phyloP scores from a whole-genome alignment of 2,329 filamentous ascomycete species.

The Aspergillus sp. region DNA sequence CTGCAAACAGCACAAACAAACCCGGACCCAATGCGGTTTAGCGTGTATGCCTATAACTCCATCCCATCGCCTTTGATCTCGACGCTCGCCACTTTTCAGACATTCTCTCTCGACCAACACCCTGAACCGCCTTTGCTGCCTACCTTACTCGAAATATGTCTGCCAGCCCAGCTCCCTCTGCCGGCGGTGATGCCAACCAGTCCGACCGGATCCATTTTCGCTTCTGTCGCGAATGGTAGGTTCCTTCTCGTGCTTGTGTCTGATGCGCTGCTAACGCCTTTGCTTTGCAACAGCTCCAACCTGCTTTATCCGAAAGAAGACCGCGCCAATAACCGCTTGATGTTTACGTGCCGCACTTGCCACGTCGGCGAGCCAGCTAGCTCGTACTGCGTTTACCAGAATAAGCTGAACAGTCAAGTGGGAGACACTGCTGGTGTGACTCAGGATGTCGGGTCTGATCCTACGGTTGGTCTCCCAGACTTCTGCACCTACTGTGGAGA shows the following conservation, averaged over 20 bases:
- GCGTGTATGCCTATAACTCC: too few species aligned
- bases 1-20: conserved; percentile 15
- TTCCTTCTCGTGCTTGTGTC: neutral
- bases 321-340: conserved; percentile 67
- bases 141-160: conserved; percentile 22
- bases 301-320: conserved; percentile 97
- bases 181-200: conserved; percentile 29
- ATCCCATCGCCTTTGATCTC: too few species aligned
- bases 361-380: conserved; percentile 79
- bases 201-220: conserved; percentile 82
- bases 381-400: conserved; percentile 89
- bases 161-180: conserved; percentile 34
- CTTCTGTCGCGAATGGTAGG: conserved; percentile 92
- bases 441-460: conserved; percentile 92
- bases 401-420: conserved; percentile 80
- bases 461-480: conserved; percentile 74
- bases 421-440: conserved; percentile 96
- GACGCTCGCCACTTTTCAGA: too few species aligned
- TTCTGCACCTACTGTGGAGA: conserved; percentile 52
- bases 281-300: conserved; percentile 58
- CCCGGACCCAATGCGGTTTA: conserved; percentile 6
- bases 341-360: conserved; percentile 95
- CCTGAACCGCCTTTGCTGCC: neutral
- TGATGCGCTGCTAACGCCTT: conserved; percentile 13
- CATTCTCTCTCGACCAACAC: neutral